Evolutionary conservation across 768 basidiomycete genomes (phyloP), one percentile per base, ranked within the genome.

Genomic region (Termitomyces sp.): DNA sequence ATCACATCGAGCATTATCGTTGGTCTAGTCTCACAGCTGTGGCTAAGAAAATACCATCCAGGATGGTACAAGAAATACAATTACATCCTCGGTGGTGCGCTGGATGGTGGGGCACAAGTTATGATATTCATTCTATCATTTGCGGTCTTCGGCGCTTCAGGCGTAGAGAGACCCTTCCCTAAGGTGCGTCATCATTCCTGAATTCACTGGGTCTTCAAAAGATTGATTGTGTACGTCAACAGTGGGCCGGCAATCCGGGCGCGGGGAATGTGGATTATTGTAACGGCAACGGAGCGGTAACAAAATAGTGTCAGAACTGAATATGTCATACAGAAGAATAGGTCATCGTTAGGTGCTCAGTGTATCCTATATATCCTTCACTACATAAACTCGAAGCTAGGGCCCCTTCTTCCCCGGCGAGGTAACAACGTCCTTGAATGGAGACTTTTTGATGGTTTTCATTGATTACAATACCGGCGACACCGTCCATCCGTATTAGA

Each of bases 41-140:
- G 81, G 80, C 60, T 86, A 20, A 72, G 85, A 32, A 75, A 68
- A 36, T 77, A 79, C 56, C 71, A 83, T 53, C 83, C 87, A 1
- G 76, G 77, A 13, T 89, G 85, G 86, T 89, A 85, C 68, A 78
- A 79, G 62, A 76, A 74, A 60, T 85, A 85, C 65, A 86, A 87
- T 63, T 86, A 85, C 62, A 79, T 86, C 36, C 67, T 88, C 3
- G 84, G 83, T 27, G 88, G 84, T 39, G 86, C 81, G 7, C 69
- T 85, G 33, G 84, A 85, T 61, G 84, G 84, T 25, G 84, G 85
- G 9, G 79, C 82, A 15, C 84, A 86, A 63, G 75, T 84, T 46
- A 84, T 85, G 80, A 75, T 82, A 29, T 83, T 85, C 62, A 72
- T 86, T 36, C 70, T 84, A 5, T 82, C 83, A 0, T 86, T 86